Base-by-base conservation (phyloP, 2,329 filamentous ascomycete species). In the Microcyclosporella mali region DNA sequence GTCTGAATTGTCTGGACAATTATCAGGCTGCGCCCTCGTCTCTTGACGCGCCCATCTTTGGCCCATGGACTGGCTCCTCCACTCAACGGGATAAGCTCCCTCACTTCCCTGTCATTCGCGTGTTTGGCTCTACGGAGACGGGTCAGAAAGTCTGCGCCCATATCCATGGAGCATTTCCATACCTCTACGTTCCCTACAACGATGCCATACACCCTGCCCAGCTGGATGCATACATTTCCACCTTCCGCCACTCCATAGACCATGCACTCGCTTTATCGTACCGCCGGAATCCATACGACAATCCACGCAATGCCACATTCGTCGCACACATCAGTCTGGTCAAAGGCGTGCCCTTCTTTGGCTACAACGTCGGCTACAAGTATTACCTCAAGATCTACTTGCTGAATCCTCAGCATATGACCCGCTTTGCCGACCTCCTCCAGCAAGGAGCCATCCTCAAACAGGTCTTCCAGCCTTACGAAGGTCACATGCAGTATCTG, bases 81-180 rank as follows among this genome's bases (percentile, higher is more conserved):
- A 76, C 70, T 18, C 72, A 70, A 36, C 67, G 76, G 46, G 70
- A 73, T 49, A 81, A 79, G 46, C 77, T 79, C 27, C 82, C 85
- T 8, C 84, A 81, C 51, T 81, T 97, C 0, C 90, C 92, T 0
- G 79, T 97, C 9, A 81, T 98, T 47, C 81, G 92, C 52, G 78
- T 94, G 9, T 98, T 97, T 66, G 92, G 92, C 1, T 82, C 88
- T 3, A 95, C 90, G 1, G 88, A 94, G 63, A 92, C 88, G 0
- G 92, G 92, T 0, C 89, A 97, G 67, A 95, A 94, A 61, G 88
- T 95, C 12, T 95, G 92, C 68, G 87, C 87, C 21, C 92, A 98
- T 69, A 80, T 98, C 43, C 92, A 97, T 66, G 92, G 94, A 47
- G 88, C 87, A 16, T 89, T 98, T 57, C 92, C 92, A 1, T 98